Conservation (phyloP, 2,329 filamentous ascomycete species). For the Tolypocladium cylindrosporum region DNA sequence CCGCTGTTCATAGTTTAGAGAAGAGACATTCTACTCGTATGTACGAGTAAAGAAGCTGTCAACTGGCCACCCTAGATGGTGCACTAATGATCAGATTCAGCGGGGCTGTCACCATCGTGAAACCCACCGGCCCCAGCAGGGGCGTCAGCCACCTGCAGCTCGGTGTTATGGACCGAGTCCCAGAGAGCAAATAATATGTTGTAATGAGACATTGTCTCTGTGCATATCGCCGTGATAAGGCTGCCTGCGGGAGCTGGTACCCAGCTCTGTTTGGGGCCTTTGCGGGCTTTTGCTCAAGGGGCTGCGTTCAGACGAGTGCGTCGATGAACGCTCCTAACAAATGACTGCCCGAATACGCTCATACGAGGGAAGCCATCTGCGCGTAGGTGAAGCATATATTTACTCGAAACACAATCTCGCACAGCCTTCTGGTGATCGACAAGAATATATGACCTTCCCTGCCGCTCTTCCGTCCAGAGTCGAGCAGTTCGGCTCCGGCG, state of each 20-base stretch:
- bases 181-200: not conserved
- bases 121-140: not conserved
- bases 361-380: too few species aligned
- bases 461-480: not conserved
- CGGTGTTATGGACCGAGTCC: not conserved
- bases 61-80: too few species aligned
- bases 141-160: not conserved
- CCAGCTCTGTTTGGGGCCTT: not conserved
- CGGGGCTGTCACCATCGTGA: not conserved
- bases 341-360: too few species aligned
- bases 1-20: not conserved
- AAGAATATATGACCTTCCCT: too few species aligned
- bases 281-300: not conserved
- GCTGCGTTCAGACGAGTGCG: too few species aligned
- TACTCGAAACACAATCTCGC: too few species aligned
- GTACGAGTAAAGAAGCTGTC: too few species aligned
- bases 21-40: too few species aligned
- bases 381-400: too few species aligned
- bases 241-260: not conserved
- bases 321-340: too few species aligned
- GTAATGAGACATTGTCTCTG: not conserved
- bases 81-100: not conserved
- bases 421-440: not conserved
- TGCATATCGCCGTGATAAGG: not conserved
- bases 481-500: not conserved